Evolutionary conservation across 148 eudicot species (phyloP).

Genomic region (Chenopodium formosanum): DNA sequence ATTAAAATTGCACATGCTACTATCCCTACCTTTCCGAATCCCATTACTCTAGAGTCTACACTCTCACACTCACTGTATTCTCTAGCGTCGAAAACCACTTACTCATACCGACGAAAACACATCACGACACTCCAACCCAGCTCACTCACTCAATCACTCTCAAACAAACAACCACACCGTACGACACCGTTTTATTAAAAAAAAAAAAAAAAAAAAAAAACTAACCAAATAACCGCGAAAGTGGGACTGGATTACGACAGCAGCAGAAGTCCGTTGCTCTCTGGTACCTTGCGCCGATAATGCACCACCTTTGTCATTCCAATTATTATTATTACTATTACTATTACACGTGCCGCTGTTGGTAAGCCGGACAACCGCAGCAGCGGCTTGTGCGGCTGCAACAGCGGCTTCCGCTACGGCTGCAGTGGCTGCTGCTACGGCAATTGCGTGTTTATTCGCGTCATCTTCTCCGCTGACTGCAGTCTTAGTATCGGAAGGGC

Average conservation of each 20-base stretch:
- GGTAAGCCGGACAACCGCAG: constrained; percentile 41
- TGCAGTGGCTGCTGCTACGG: constrained; percentile 62
- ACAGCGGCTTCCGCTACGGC: constrained; percentile 76
- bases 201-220: background rate
- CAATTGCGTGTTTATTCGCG: constrained; percentile 54
- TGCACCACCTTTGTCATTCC: background rate
- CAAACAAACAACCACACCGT: background rate
- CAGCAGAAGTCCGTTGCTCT: constrained; percentile 37
- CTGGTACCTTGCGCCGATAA: constrained; percentile 3
- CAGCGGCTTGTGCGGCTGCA: constrained; percentile 68
- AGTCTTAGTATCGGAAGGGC: too few relatives aligned
- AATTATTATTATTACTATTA: background rate
- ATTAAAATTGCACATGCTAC: background rate
- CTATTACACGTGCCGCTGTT: constrained; percentile 6
- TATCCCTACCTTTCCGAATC: too few relatives aligned
- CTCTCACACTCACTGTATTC: too few relatives aligned
- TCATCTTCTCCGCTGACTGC: constrained; percentile 12
- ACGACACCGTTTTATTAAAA: background rate
- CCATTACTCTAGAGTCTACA: too few relatives aligned
- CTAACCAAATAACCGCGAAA: constrained; percentile 80
- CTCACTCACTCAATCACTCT: background rate
- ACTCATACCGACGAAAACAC: background rate
- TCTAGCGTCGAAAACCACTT: background rate
- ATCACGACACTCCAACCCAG: background rate
- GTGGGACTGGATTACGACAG: constrained; percentile 61